phyloP scores from a whole-genome alignment of 2,329 filamentous ascomycete species.

The Trichoderma hamatum region DNA sequence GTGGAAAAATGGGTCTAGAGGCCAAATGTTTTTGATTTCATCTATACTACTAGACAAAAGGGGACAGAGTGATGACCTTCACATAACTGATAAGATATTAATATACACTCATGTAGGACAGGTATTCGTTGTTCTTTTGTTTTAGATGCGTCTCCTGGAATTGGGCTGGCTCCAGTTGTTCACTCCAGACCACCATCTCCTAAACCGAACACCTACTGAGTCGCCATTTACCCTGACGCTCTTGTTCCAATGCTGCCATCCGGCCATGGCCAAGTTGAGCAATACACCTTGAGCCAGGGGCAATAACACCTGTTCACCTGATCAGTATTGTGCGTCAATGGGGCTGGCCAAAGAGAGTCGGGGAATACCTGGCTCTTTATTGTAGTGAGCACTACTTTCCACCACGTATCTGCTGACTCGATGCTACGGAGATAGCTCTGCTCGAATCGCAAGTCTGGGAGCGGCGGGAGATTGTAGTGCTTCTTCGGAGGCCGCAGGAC shows the following conservation, averaged over 20 bases:
- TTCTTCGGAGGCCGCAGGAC: constrained; percentile 60
- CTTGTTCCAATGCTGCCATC: constrained; percentile 90
- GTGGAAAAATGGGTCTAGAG: constrained; percentile 6
- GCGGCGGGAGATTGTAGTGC: constrained; percentile 56
- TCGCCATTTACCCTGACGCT: constrained; percentile 76
- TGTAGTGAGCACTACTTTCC: constrained; percentile 81
- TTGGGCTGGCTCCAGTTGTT: constrained; percentile 83
- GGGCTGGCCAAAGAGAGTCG: neutral
- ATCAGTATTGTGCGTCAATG: constrained; percentile 15
- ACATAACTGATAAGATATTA: constrained; percentile 14
- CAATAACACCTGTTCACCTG: constrained; percentile 67
- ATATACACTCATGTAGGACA: constrained; percentile 4
- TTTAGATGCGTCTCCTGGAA: constrained; percentile 44
- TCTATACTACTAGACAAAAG: constrained; percentile 15
- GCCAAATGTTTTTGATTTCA: constrained; percentile 3
- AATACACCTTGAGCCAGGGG: constrained; percentile 84
- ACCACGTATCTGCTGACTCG: constrained; percentile 75
- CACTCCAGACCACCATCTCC: constrained; percentile 93
- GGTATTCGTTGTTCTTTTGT: neutral
- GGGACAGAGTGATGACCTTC: neutral
- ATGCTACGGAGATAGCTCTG: constrained; percentile 97
- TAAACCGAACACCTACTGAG: constrained; percentile 72
- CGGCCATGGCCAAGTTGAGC: constrained; percentile 83
- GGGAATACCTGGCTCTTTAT: constrained; percentile 76
- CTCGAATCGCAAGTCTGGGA: constrained; percentile 93